Evolutionary conservation across 176 grass and related monocot species (phyloP).

Genomic region (Dactylis glomerata): DNA sequence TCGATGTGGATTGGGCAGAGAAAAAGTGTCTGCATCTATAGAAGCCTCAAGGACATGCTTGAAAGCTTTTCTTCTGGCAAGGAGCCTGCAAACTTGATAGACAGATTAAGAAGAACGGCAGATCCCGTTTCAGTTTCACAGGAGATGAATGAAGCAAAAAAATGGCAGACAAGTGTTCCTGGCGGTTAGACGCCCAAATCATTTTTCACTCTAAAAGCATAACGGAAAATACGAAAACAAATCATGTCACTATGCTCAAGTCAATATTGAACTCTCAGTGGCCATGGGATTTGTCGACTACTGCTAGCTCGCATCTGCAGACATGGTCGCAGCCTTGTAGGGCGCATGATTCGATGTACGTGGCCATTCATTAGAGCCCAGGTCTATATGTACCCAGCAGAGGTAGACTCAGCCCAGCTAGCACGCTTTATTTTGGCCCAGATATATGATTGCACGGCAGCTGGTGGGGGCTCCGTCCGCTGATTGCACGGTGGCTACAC

Average conservation of each 20-base stretch:
- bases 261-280: background rate
- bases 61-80: too few relatives aligned
- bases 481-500: background rate
- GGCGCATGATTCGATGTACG: background rate
- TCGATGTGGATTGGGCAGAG: background rate
- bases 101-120: background rate
- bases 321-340: background rate
- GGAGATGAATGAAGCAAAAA: background rate
- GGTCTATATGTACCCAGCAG: background rate
- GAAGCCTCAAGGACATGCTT: background rate
- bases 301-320: background rate
- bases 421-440: background rate
- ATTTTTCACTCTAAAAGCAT: background rate
- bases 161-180: background rate
- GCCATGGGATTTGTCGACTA: background rate
- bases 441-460: background rate
- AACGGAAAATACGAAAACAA: background rate
- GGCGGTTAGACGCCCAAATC: background rate
- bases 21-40: background rate
- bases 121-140: background rate
- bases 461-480: background rate
- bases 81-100: background rate
- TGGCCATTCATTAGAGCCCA: background rate
- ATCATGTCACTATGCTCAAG: background rate
- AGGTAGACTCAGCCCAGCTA: background rate